These are phyloP conservation scores for Lasiosphaeria miniovina DNA, from an alignment of 495 filamentous ascomycete genomes.

Conservation along the genomic window DNA sequence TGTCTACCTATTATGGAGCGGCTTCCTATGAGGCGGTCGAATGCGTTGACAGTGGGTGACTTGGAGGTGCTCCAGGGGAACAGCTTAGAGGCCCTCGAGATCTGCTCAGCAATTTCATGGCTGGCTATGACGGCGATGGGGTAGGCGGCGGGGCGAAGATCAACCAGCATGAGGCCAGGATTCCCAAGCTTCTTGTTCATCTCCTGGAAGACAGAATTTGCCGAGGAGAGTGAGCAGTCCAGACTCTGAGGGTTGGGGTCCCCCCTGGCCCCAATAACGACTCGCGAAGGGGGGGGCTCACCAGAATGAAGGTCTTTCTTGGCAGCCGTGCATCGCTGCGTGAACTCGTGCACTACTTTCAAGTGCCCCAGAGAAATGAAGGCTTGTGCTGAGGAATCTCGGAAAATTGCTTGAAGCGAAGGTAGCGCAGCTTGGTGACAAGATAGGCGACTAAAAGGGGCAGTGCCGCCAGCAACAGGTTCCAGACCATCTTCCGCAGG, in stretches of 20 bases:
- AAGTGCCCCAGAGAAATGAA: constrained; percentile 35
- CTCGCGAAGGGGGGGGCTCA: constrained; percentile 6
- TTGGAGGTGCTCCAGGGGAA: constrained; percentile 46
- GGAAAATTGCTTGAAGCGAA: constrained; percentile 31
- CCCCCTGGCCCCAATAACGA: background rate
- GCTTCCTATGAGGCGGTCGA: constrained; percentile 35
- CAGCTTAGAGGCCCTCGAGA: constrained; percentile 33
- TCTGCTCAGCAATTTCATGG: constrained; percentile 45
- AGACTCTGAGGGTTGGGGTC: background rate
- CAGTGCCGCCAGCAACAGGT: constrained; percentile 10
- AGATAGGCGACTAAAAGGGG: constrained; percentile 22
- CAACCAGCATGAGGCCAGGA: constrained; percentile 31
- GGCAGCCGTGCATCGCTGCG: constrained; percentile 1
- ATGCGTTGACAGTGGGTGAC: constrained; percentile 29
- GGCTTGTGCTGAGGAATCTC: constrained; percentile 29
- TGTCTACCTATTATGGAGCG: constrained; percentile 35
- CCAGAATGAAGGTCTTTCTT: constrained; percentile 24
- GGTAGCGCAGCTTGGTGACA: constrained; percentile 17
- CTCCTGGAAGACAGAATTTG: constrained; percentile 22
- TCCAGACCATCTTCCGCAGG: constrained; percentile 9
- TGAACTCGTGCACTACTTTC: constrained; percentile 23
- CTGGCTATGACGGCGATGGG: constrained; percentile 39
- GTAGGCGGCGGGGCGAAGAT: constrained; percentile 34
- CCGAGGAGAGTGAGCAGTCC: background rate
- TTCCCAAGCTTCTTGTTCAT: constrained; percentile 25